Conservation (phyloP, 2,329 filamentous ascomycete genomes). For the Aspergillus melleus region DNA sequence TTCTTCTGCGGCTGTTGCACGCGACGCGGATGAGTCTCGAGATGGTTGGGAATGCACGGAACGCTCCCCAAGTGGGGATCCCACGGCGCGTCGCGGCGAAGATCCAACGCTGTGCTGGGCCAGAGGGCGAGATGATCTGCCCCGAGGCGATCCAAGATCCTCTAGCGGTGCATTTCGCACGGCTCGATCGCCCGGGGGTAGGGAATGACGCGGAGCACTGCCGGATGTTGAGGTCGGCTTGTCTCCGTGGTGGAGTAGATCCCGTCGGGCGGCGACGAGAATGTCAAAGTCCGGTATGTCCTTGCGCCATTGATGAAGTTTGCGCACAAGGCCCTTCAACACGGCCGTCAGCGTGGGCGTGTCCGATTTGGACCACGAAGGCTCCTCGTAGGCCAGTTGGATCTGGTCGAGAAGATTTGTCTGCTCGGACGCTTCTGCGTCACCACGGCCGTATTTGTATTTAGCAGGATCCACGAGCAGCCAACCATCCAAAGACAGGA, state of each 20-base stretch:
- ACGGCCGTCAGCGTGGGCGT: conserved; percentile 52
- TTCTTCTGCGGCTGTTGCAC: conserved; percentile 27
- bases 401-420: conserved; percentile 30
- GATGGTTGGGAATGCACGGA: conserved; percentile 23
- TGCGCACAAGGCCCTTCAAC: conserved; percentile 61
- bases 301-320: conserved; percentile 62
- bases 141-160: conserved; percentile 25
- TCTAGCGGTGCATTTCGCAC: conserved; percentile 7
- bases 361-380: conserved; percentile 50
- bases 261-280: conserved; percentile 61
- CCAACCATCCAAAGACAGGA: conserved; percentile 88
- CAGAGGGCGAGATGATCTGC: conserved; percentile 20
- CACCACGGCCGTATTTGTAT: conserved; percentile 51
- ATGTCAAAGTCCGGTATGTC: conserved; percentile 72
- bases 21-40: conserved; percentile 26
- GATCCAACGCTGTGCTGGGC: conserved; percentile 15
- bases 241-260: conserved; percentile 39
- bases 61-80: conserved; percentile 26
- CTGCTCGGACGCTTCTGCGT: conserved; percentile 26
- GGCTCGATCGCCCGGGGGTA: conserved; percentile 21
- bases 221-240: conserved; percentile 13
- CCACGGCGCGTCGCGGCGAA: conserved; percentile 20
- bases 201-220: conserved; percentile 23
- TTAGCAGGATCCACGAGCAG: conserved; percentile 70
- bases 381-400: conserved; percentile 41